phyloP scores from a whole-genome alignment of 78 protist genomes.

The Dictyostelium capitatum region DNA sequence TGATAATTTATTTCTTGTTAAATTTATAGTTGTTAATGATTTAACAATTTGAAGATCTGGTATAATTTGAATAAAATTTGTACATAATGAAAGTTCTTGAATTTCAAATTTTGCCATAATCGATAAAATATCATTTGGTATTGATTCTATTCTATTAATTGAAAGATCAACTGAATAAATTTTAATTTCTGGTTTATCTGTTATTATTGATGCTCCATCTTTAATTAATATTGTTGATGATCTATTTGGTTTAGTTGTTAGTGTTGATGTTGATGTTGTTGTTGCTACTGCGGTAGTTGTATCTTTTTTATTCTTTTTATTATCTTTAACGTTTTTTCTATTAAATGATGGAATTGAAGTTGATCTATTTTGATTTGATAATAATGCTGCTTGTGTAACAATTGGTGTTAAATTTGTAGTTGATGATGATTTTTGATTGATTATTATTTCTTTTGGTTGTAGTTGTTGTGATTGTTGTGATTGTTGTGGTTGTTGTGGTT shows the following conservation, averaged over 20 bases:
- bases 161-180: conserved; percentile 47
- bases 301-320: conserved; percentile 6
- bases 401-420: conserved; percentile 2
- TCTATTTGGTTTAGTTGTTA: not conserved
- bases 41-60: conserved; percentile 41
- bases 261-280: not conserved
- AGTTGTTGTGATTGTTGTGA: not conserved
- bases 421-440: not conserved
- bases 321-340: not conserved
- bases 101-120: conserved; percentile 25
- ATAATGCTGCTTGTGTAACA: not conserved
- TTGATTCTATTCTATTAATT: conserved; percentile 52
- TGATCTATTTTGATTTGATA: not conserved
- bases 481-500: not conserved
- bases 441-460: not conserved
- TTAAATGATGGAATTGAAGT: conserved; percentile 6
- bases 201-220: not conserved
- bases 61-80: conserved; percentile 31
- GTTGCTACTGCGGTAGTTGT: not conserved
- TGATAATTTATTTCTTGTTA: conserved; percentile 39
- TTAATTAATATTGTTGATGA: not conserved
- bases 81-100: conserved; percentile 33
- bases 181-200: conserved; percentile 8
- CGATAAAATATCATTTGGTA: conserved; percentile 23
- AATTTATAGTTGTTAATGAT: conserved; percentile 23